Evolutionary conservation across 768 basidiomycete species (phyloP), one percentile per base, ranked within the genome.

Genomic region (Hericium alpestre): DNA sequence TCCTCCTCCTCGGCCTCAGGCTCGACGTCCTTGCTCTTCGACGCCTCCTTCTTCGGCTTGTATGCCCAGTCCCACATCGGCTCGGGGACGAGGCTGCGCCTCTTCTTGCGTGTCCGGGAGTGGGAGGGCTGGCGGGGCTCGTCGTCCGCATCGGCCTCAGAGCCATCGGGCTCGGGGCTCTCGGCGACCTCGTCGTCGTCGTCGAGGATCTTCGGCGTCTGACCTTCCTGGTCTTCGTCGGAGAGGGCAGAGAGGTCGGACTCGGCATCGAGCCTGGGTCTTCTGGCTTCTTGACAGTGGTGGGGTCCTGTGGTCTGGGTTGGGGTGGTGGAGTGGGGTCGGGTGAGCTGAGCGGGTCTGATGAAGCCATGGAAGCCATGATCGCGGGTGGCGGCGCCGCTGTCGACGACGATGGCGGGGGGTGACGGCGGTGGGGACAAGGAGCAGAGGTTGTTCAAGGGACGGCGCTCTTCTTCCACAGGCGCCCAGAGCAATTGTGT

Each of bases 1-100:
- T 79, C 76, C 57, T 79, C 77, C 54, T 72, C 70, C 39, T 69
- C 65, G 61, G 72, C 61, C 37, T 64, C 70, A 38, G 70, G 71
- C 58, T 66, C 58, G 61, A 72, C 62, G 53, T 51, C 57, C 56
- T 67, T 51, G 59, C 65, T 60, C 69, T 69, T 69, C 69, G 76
- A 51, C 70, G 55, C 58, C 52, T 64, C 65, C 63, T 68, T 67
- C 46, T 65, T 67, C 56, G 59, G 61, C 54, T 65, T 74, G 63
- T 77, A 77, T 13, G 83, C 87, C 89, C 90, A 92, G 23, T 79
- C 87, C 90, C 89, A 91, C 87, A 90, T 91, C 55, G 81, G 81
- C 38, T 83, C 83, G 27, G 89, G 87, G 1, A 88, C 83, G 58
- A 89, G 75, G 56, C 83, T 84, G 63, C 83, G 79, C 53, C 83